Percentiles rank a stretch among this genome's conserved stretches.
These are phyloP conservation scores for Corymbia calophylla DNA, from an alignment of 441 rosid genomes.

Conservation along the genomic window DNA sequence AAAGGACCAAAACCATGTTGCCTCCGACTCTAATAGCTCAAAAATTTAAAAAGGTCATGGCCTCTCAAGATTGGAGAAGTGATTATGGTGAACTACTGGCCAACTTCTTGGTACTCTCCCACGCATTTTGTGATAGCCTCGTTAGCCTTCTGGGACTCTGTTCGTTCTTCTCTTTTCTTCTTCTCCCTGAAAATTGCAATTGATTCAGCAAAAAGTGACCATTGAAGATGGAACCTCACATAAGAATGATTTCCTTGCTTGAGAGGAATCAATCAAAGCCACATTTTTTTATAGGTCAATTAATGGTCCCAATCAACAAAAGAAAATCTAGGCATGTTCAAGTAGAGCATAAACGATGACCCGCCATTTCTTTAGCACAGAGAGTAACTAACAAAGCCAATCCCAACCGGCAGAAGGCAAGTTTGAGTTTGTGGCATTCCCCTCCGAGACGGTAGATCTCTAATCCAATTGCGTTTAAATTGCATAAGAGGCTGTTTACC, in stretches of 20 bases:
- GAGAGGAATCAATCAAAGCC: not conserved
- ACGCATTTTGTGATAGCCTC: conserved; percentile 63
- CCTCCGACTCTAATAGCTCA: conserved; percentile 1
- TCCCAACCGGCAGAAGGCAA: not conserved
- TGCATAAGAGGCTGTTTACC: not conserved
- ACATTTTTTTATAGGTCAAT: not conserved
- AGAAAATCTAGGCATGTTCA: not conserved
- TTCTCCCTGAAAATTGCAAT: conserved; percentile 58
- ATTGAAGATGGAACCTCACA: not conserved
- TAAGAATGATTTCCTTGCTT: not conserved
- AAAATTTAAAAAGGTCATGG: conserved; percentile 5
- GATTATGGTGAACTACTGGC: not conserved
- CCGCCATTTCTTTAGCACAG: not conserved
- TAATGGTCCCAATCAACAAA: not conserved
- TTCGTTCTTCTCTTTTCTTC: conserved; percentile 79
- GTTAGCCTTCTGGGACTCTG: conserved; percentile 64
- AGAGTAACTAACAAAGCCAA: not conserved
- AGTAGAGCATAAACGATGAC: not conserved
- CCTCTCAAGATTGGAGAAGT: conserved; percentile 1
- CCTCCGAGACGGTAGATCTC: not conserved
- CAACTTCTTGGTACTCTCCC: conserved; percentile 35
- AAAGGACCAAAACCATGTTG: not conserved
- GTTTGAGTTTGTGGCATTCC: not conserved
- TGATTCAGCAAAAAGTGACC: not conserved
- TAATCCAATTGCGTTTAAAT: not conserved